Evolutionary conservation across 1,284 basidiomycete species (phyloP).

Genomic region (Ganoderma sp.): DNA sequence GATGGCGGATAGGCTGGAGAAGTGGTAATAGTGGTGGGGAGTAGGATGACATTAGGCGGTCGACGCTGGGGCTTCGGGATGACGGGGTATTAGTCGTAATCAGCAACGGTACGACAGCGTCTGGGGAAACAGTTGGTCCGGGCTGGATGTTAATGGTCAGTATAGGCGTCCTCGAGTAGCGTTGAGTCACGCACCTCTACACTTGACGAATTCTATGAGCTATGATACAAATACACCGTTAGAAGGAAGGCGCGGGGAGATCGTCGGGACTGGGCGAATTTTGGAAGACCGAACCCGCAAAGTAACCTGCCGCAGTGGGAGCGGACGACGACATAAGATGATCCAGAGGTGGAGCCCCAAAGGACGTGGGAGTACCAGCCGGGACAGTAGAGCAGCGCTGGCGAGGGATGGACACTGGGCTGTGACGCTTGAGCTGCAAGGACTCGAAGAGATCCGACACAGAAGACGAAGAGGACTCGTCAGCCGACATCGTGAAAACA

Average conservation of each 20-base stretch:
- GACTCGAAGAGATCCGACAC: slow-evolving; percentile 48
- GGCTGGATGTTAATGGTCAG: slow-evolving; percentile 33
- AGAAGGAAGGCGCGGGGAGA: slow-evolving; percentile 67
- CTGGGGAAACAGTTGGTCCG: slow-evolving; percentile 44
- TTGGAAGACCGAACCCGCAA: slow-evolving; percentile 79
- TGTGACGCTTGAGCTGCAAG: slow-evolving; percentile 41
- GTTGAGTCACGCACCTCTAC: slow-evolving; percentile 45
- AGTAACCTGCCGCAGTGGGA: slow-evolving; percentile 52
- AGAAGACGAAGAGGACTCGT: slow-evolving; percentile 54
- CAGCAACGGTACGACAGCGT: slow-evolving; percentile 38
- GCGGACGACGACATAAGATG: slow-evolving; percentile 31
- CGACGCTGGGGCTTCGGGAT: slow-evolving; percentile 39
- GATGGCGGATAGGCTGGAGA: slow-evolving; percentile 25
- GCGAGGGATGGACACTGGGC: slow-evolving; percentile 30
- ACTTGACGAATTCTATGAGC: slow-evolving; percentile 42
- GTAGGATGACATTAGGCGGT: slow-evolving; percentile 40
- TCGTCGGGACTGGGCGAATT: slow-evolving; percentile 82
- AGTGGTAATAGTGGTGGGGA: slow-evolving; percentile 29
- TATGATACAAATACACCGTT: slow-evolving; percentile 47
- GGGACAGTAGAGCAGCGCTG: slow-evolving; percentile 38
- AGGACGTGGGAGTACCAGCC: slow-evolving; percentile 39
- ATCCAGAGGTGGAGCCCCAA: slow-evolving; percentile 35
- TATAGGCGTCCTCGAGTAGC: too few relatives aligned
- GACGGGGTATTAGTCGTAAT: slow-evolving; percentile 34
- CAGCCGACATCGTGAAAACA: slow-evolving; percentile 71